Conservation (phyloP, 1,284 basidiomycete genomes). For the Irpex sp. region DNA sequence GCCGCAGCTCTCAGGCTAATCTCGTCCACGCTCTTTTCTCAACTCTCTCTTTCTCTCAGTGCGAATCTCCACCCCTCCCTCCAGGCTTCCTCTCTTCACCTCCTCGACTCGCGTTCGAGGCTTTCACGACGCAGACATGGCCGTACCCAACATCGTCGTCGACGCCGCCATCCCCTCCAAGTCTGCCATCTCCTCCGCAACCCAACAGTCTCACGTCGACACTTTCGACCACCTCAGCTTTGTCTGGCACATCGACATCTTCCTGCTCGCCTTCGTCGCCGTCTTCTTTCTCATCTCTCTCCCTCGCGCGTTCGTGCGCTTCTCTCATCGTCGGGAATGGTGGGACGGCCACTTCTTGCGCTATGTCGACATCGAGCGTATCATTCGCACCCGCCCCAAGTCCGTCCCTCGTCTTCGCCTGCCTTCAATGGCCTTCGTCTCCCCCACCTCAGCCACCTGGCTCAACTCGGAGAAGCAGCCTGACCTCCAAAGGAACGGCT, state of each 20-base stretch:
- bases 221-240: slow-evolving; percentile 21
- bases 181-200: slow-evolving; percentile 1
- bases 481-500: slow-evolving; percentile 8
- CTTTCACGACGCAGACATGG: slow-evolving; percentile 6
- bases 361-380: slow-evolving; percentile 15
- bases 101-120: neutral
- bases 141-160: slow-evolving; percentile 4
- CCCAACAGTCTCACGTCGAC: slow-evolving; percentile 8
- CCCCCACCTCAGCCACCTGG: slow-evolving; percentile 7
- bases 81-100: neutral
- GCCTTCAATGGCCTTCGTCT: slow-evolving; percentile 7
- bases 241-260: slow-evolving; percentile 28
- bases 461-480: slow-evolving; percentile 7
- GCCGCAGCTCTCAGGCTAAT: neutral
- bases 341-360: slow-evolving; percentile 29
- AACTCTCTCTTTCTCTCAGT: neutral
- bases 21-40: neutral
- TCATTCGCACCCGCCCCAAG: slow-evolving; percentile 3
- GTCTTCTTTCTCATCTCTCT: slow-evolving; percentile 29
- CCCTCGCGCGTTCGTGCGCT: slow-evolving; percentile 30
- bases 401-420: slow-evolving; percentile 4
- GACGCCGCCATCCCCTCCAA: slow-evolving; percentile 9
- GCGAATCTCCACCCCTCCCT: neutral
- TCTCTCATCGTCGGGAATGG: slow-evolving; percentile 30
- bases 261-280: slow-evolving; percentile 25